phyloP scores from a whole-genome alignment of 352 stramenopile genomes.

The Globisporangium okanoganense region DNA sequence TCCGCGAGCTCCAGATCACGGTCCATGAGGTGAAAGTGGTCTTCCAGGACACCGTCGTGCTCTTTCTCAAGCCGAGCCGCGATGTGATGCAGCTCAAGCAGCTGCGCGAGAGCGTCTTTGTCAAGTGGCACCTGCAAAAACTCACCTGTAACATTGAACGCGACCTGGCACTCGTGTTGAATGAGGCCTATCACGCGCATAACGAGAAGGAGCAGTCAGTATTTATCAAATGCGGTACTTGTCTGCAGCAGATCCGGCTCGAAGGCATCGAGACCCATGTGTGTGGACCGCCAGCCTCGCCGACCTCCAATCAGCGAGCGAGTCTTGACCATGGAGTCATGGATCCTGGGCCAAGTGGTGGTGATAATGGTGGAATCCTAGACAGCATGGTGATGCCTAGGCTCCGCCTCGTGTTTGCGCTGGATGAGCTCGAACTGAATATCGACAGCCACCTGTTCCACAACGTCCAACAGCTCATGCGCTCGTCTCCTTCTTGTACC shows the following conservation, averaged over 20 bases:
- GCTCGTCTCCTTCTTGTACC: not conserved
- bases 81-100: conserved; percentile 49
- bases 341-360: not conserved
- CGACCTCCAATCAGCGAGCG: not conserved
- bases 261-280: conserved; percentile 55
- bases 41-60: conserved; percentile 43
- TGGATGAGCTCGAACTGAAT: conserved; percentile 53
- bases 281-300: conserved; percentile 22
- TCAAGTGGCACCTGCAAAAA: conserved; percentile 54
- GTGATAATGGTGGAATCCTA: conserved; percentile 1
- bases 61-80: conserved; percentile 50
- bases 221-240: conserved; percentile 56
- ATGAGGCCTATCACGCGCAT: conserved; percentile 45
- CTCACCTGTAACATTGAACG: conserved; percentile 39
- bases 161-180: conserved; percentile 43
- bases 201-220: conserved; percentile 51
- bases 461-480: conserved; percentile 30
- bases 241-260: conserved; percentile 51
- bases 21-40: conserved; percentile 37
- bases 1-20: conserved; percentile 47
- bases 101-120: conserved; percentile 26
- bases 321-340: not conserved
- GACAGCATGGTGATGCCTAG: conserved; percentile 22
- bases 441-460: conserved; percentile 33
- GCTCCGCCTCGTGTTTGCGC: conserved; percentile 33